Evolutionary conservation across 2,329 filamentous ascomycete genomes (phyloP).

Genomic region (Ceratocystis alfenasii): DNA sequence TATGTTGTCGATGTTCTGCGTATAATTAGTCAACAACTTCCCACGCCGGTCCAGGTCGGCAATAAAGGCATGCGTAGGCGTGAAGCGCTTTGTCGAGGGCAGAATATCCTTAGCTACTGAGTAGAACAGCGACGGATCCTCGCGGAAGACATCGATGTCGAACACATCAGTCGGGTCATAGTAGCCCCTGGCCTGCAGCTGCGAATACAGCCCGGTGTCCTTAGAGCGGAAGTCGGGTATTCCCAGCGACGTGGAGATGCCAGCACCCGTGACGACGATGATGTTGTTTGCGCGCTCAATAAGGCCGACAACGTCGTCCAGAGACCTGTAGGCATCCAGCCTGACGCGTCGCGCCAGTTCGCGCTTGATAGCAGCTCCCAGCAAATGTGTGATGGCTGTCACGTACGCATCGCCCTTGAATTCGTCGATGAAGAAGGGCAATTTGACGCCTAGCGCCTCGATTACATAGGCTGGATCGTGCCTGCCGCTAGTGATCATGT

Average conservation of each 20-base stretch:
- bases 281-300: conserved; percentile 68
- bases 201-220: conserved; percentile 80
- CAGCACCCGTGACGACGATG: conserved; percentile 85
- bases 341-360: conserved; percentile 75
- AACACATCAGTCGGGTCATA: conserved; percentile 91
- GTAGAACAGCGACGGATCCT: conserved; percentile 85
- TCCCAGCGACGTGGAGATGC: conserved; percentile 90
- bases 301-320: conserved; percentile 75
- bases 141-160: conserved; percentile 73
- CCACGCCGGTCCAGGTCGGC: conserved; percentile 73
- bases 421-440: conserved; percentile 14
- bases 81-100: conserved; percentile 65
- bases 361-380: conserved; percentile 65
- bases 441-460: conserved; percentile 15
- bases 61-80: conserved; percentile 91
- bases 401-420: conserved; percentile 13
- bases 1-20: conserved; percentile 96
- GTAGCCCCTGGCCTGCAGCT: conserved; percentile 64
- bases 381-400: conserved; percentile 32
- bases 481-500: conserved; percentile 11
- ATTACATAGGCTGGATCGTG: conserved; percentile 10
- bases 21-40: conserved; percentile 92
- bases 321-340: conserved; percentile 64
- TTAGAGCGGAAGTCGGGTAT: conserved; percentile 96
- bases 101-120: conserved; percentile 82